These are phyloP conservation scores for Rhodofomes roseus DNA, from an alignment of 1,284 basidiomycete species.

Conservation along the genomic window DNA sequence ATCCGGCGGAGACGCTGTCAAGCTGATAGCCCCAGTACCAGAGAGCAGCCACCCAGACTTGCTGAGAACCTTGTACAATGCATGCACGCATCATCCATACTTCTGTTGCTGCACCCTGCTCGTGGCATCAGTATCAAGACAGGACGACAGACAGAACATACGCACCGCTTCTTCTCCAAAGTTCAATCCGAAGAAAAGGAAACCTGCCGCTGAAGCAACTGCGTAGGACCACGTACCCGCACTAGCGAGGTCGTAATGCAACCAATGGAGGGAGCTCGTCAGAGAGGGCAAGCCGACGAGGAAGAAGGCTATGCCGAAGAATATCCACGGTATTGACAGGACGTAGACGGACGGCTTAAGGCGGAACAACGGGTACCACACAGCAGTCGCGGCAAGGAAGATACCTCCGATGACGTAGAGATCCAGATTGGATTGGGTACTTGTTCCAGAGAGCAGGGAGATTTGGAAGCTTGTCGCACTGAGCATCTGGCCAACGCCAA, in stretches of 20 bases:
- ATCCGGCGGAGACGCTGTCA: constrained; percentile 47
- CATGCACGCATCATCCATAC: constrained; percentile 89
- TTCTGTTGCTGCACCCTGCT: constrained; percentile 83
- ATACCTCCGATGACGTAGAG: constrained; percentile 88
- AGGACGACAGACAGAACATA: background rate
- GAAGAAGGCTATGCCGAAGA: constrained; percentile 88
- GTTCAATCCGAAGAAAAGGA: constrained; percentile 91
- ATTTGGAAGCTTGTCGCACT: constrained; percentile 94
- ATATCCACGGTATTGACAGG: constrained; percentile 82
- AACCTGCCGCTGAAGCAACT: constrained; percentile 83
- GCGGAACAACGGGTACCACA: constrained; percentile 91
- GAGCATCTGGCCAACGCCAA: constrained; percentile 82
- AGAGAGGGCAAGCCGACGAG: constrained; percentile 85
- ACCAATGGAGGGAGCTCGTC: constrained; percentile 52
- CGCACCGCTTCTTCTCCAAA: constrained; percentile 91
- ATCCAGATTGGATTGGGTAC: constrained; percentile 76
- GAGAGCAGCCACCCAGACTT: constrained; percentile 89
- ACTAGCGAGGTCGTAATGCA: constrained; percentile 67
- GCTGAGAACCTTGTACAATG: constrained; percentile 88
- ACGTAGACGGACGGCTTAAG: constrained; percentile 86
- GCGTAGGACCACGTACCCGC: constrained; percentile 89
- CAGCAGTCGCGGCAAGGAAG: constrained; percentile 79
- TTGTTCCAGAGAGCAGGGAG: constrained; percentile 81
- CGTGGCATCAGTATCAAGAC: constrained; percentile 12
- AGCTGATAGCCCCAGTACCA: constrained; percentile 93